Evolutionary conservation across 148 eudicot species (phyloP).

Genomic region (Mesembryanthemum crystallinum): DNA sequence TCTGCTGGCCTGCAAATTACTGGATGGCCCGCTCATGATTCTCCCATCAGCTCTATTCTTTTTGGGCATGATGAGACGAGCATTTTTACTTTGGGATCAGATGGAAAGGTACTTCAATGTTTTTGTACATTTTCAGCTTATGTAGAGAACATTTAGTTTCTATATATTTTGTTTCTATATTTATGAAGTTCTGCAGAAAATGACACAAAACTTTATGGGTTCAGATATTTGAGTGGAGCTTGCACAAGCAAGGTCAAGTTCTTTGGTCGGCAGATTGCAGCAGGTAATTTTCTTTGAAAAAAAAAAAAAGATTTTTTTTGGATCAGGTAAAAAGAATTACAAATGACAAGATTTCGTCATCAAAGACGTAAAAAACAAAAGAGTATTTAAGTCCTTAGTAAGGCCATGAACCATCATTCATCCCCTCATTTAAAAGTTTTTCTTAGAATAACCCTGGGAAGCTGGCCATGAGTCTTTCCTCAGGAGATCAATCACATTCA

Average conservation of each 20-base stretch:
- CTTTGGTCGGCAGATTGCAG: slow-evolving; percentile 90
- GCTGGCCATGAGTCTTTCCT: too few species aligned
- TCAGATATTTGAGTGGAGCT: slow-evolving; percentile 96
- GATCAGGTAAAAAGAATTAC: background rate
- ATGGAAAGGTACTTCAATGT: slow-evolving; percentile 62
- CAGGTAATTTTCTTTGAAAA: slow-evolving; percentile 49
- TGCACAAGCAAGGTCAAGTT: slow-evolving; percentile 85
- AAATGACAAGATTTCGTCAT: background rate
- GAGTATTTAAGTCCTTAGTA: too few species aligned
- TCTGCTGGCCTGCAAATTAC: slow-evolving; percentile 88
- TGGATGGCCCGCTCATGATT: slow-evolving; percentile 99
- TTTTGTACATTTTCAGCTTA: background rate
- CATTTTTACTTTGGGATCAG: slow-evolving; percentile 83
- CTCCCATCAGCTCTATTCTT: slow-evolving; percentile 75
- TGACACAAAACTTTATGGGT: slow-evolving; percentile 19
- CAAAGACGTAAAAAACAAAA: background rate
- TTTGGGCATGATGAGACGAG: slow-evolving; percentile 96
- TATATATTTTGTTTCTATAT: background rate
- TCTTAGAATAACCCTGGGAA: too few species aligned
- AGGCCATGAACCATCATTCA: too few species aligned
- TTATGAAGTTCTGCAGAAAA: slow-evolving; percentile 13
- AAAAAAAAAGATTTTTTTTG: background rate
- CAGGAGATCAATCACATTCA: too few species aligned
- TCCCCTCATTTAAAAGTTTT: too few species aligned
- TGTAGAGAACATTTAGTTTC: background rate